Evolutionary conservation across 495 filamentous ascomycete species (phyloP), one percentile per base, ranked within the genome.

Genomic region (Aspergillus avenaceus): DNA sequence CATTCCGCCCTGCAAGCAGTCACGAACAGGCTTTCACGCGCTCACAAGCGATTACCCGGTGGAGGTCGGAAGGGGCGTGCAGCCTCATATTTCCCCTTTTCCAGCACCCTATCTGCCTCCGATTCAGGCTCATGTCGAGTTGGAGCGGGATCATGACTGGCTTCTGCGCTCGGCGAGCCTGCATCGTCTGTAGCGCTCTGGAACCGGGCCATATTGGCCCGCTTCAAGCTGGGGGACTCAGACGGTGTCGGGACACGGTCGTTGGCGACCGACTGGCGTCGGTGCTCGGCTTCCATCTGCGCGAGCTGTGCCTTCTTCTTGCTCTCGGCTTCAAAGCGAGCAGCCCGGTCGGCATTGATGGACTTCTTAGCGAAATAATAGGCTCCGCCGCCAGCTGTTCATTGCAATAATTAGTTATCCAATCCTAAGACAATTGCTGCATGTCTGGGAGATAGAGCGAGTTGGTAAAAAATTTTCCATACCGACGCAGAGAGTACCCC

Each of bases 291-390:
- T 61, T 87, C 83, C 56, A 84, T 76, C 7, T 77, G 75, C 16
- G 78, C 73, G 50, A 78, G 67, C 61, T 85, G 75, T 47, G 78
- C 75, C 69, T 83, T 84, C 64, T 80, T 80, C 63, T 78, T 77
- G 32, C 81, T 70, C 40, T 86, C 80, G 27, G 83, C 81, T 51
- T 88, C 81, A 46, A 87, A 83, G 55, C 88, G 79, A 45, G 79
- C 68, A 25, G 80, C 77, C 32, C 90, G 87, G 71, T 96, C 88
- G 54, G 86, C 87, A 59, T 97, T 92, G 76, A 98, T 91, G 66
- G 84, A 86, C 56, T 84, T 78, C 77, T 98, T 98, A 47, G 93
- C 95, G 67, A 96, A 96, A 74, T 89, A 89, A 79, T 98, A 98
- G 54, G 93, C 90, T 45, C 81, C 91, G 61, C 88, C 93, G 62